Base-by-base conservation (phyloP, 140 eudicot genomes). In the Eryngium alpinum region DNA sequence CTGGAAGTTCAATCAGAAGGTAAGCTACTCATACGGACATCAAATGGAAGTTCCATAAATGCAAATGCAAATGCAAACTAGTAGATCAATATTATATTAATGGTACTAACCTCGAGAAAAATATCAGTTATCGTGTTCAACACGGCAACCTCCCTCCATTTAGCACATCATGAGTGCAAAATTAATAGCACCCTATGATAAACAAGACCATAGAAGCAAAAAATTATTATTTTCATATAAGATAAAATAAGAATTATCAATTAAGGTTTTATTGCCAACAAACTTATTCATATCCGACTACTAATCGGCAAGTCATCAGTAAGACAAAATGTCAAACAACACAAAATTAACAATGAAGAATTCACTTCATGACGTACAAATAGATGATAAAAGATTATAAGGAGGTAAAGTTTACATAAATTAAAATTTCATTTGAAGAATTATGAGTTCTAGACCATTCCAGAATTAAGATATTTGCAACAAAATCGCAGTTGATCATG, bases 71-170 rank as follows among this genome's bases (percentile, higher is more conserved):
- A 38, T 38, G 46, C 7, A 38, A 38, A 38, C 46, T 38, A 38
- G 7, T 38, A 38, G 46, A 38, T 38, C 46, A 38, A 7, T 7
- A 71, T 10, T 25, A 71, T 27, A 79, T 50, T 13, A 19, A 79
- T 51, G 71, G 77, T 73, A 65, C 25, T 27, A 77, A 95, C 99
- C 97, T 95, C 97, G 51, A 95, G 96, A 80, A 95, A 95, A 86
- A 95, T 97, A 86, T 95, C 99, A 25, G 99, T 95, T 75, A 95
- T 91, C 66, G 99, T 95, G 86, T 95, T 95, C 99, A 86, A 95
- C 87, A 21, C 97, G 99, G 82, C 97, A 92, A 57, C 99, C 99
- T 80, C 99, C 99, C 89, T 95, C 99, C 99, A 95, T 95, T 90
- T 95, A 97, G 43, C 97, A 92, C 99, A 95, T 95, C 99, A 95